Percentiles rank a stretch among this genome's conserved stretches.
phyloP scores from a whole-genome alignment of 1,284 basidiomycete species.

The Mrakiaceae sp. region DNA sequence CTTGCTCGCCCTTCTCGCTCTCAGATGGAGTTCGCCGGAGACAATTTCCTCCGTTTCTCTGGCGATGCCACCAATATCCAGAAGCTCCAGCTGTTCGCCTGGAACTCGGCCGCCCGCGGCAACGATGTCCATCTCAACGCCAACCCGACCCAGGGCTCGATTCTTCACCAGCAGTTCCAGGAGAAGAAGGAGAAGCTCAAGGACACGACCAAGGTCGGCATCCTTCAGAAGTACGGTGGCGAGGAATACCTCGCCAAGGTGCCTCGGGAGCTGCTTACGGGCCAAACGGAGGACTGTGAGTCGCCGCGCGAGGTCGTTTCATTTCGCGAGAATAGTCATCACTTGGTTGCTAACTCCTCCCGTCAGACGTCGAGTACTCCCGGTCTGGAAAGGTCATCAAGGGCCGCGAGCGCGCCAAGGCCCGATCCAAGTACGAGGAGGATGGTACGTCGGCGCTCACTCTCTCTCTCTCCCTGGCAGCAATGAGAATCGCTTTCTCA shows the following conservation, averaged over 20 bases:
- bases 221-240: slow-evolving; percentile 84
- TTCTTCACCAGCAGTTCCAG: slow-evolving; percentile 79
- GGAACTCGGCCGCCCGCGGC: slow-evolving; percentile 86
- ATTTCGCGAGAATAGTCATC: neutral
- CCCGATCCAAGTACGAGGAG: slow-evolving; percentile 83
- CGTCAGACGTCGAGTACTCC: slow-evolving; percentile 78
- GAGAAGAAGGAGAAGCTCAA: slow-evolving; percentile 86
- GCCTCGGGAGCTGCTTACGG: slow-evolving; percentile 77
- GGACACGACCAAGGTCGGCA: slow-evolving; percentile 72
- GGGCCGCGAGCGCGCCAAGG: slow-evolving; percentile 76
- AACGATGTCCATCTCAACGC: slow-evolving; percentile 93
- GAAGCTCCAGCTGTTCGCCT: slow-evolving; percentile 87
- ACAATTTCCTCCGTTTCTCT: slow-evolving; percentile 84
- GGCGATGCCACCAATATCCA: slow-evolving; percentile 89
- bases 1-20: slow-evolving; percentile 5
- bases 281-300: slow-evolving; percentile 81
- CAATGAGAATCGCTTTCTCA: neutral
- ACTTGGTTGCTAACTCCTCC: neutral
- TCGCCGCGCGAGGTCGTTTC: neutral
- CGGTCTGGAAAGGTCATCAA: slow-evolving; percentile 81
- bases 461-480: neutral
- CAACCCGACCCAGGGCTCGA: slow-evolving; percentile 89
- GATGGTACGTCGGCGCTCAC: slow-evolving; percentile 52
- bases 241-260: slow-evolving; percentile 80
- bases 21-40: slow-evolving; percentile 82